A percentile compares a stretch with the other conserved stretches of the same genome.
phyloP scores from a whole-genome alignment of 495 filamentous ascomycete genomes.

The Ramalina peruviana region DNA sequence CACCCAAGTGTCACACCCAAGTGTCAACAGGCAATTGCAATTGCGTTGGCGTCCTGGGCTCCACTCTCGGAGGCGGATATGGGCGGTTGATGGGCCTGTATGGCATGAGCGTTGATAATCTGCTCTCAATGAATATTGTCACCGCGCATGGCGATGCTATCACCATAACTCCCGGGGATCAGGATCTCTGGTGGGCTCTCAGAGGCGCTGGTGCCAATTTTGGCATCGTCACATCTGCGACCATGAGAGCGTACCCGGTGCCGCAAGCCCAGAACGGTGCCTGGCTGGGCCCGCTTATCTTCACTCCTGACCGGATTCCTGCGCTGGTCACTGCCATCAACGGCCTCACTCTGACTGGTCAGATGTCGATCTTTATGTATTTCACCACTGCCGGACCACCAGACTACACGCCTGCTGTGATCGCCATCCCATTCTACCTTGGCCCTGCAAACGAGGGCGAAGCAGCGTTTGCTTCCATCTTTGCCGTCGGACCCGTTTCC shows the following conservation, averaged over 20 bases:
- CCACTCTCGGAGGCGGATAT: slow-evolving; percentile 10
- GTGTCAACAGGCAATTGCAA: slow-evolving; percentile 13
- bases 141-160: background rate
- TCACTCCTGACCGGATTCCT: slow-evolving; percentile 6
- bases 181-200: slow-evolving; percentile 12
- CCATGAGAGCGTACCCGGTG: slow-evolving; percentile 7
- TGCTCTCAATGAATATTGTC: slow-evolving; percentile 8
- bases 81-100: slow-evolving; percentile 7
- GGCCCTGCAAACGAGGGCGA: slow-evolving; percentile 11
- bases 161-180: background rate
- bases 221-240: slow-evolving; percentile 14
- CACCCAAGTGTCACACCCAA: no score
- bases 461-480: slow-evolving; percentile 16
- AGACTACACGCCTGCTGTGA: slow-evolving; percentile 6
- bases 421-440: slow-evolving; percentile 17
- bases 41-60: slow-evolving; percentile 9
- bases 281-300: slow-evolving; percentile 14
- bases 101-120: slow-evolving; percentile 9
- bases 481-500: slow-evolving; percentile 15
- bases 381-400: slow-evolving; percentile 5
- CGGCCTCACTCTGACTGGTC: slow-evolving; percentile 2
- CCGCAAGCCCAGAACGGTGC: slow-evolving; percentile 13
- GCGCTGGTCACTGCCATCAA: slow-evolving; percentile 7
- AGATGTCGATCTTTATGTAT: slow-evolving; percentile 11
- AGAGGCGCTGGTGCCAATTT: slow-evolving; percentile 13